A percentile compares a stretch with the other conserved stretches of the same genome.
These are phyloP conservation scores for Macrophomina tecta DNA, from an alignment of 2,329 filamentous ascomycete species.

Conservation along the genomic window DNA sequence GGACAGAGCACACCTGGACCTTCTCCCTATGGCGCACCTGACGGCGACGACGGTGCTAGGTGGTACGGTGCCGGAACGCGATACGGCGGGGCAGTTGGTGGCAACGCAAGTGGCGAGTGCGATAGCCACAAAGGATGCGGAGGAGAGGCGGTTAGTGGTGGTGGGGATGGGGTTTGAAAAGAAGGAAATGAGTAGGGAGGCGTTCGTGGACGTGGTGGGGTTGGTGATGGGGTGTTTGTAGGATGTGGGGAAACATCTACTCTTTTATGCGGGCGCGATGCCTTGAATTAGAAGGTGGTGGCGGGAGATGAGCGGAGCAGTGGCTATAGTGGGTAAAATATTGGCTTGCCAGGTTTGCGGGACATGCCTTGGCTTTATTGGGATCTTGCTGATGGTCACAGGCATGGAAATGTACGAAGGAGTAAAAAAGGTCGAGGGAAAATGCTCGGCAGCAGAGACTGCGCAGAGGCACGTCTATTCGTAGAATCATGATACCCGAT, in stretches of 20 bases:
- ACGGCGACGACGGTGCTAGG: conserved; percentile 88
- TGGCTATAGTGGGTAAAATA: not conserved
- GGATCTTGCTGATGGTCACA: conserved; percentile 7
- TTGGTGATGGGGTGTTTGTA: conserved; percentile 48
- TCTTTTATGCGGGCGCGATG: not conserved
- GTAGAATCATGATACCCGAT: conserved; percentile 27
- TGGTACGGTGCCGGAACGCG: conserved; percentile 77
- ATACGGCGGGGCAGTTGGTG: conserved; percentile 85
- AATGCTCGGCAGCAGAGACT: not conserved
- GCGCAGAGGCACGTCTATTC: not conserved
- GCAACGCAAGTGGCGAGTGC: conserved; percentile 87
- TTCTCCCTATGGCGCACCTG: conserved; percentile 79
- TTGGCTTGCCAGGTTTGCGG: not conserved
- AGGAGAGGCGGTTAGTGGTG: conserved; percentile 64
- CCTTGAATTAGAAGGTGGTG: conserved; percentile 1
- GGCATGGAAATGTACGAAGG: not conserved
- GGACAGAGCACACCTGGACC: conserved; percentile 54
- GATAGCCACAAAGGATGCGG: conserved; percentile 72
- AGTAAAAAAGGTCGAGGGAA: not conserved
- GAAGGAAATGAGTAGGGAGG: conserved; percentile 56
- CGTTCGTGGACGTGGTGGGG: conserved; percentile 52
- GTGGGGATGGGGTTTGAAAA: conserved; percentile 63
- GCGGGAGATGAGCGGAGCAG: conserved; percentile 6
- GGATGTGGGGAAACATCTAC: not conserved
- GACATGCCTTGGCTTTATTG: not conserved